Conservation (phyloP, 495 filamentous ascomycete genomes). For the Penicillium canescens region DNA sequence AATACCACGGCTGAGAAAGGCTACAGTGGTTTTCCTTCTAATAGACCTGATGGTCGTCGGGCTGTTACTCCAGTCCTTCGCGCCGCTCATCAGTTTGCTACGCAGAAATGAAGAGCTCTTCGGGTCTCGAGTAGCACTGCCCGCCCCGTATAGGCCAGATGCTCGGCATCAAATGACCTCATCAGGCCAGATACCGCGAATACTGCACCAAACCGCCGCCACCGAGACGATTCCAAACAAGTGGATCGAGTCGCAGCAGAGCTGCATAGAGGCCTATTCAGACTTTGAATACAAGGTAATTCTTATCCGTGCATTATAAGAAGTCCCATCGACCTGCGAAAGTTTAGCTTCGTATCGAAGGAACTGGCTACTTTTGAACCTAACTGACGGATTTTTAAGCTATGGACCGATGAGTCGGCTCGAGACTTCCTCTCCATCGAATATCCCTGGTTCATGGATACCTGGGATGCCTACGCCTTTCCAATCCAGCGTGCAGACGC, state of each 20-base stretch:
- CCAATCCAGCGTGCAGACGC: slow-evolving; percentile 71
- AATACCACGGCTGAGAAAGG: not conserved
- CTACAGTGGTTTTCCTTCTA: not conserved
- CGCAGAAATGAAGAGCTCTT: slow-evolving; percentile 2
- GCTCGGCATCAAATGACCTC: not conserved
- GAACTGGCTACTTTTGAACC: not conserved
- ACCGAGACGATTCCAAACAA: slow-evolving; percentile 9
- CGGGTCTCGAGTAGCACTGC: not conserved
- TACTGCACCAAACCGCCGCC: slow-evolving; percentile 11
- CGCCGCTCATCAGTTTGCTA: not conserved
- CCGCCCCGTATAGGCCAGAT: not conserved
- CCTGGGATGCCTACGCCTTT: slow-evolving; percentile 64
- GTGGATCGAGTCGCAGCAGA: slow-evolving; percentile 9
- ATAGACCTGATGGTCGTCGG: slow-evolving; percentile 16
- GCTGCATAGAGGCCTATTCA: slow-evolving; percentile 8
- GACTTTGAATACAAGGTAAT: slow-evolving; percentile 16
- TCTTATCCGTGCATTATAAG: not conserved
- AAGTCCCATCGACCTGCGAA: not conserved
- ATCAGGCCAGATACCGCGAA: not conserved
- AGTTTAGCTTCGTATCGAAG: not conserved
- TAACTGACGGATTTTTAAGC: slow-evolving; percentile 1
- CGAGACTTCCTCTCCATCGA: slow-evolving; percentile 56
- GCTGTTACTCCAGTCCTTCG: not conserved
- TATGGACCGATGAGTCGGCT: slow-evolving; percentile 17
- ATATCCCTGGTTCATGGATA: slow-evolving; percentile 72